These are phyloP conservation scores for Comarum palustre DNA, from an alignment of 306 rosid species.

Conservation along the genomic window DNA sequence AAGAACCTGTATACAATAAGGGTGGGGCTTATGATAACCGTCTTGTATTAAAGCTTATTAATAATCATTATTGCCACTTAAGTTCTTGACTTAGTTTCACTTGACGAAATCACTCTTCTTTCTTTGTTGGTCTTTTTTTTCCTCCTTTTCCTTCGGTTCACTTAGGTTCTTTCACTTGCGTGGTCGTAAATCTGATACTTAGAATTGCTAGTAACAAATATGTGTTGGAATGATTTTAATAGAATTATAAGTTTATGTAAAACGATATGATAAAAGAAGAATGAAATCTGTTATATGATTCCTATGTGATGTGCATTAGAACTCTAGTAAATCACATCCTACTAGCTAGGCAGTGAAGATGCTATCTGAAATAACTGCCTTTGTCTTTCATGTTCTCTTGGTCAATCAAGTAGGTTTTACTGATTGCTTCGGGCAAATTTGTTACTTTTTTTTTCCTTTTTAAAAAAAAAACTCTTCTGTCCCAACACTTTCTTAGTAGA, in stretches of 20 bases:
- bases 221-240: neutral
- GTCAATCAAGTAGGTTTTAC: neutral
- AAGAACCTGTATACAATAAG: slow-evolving; percentile 77
- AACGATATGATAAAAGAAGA: neutral
- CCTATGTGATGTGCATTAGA: neutral
- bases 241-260: neutral
- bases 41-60: neutral
- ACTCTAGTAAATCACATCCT: neutral
- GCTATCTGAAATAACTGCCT: neutral
- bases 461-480: neutral
- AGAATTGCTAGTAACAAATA: neutral
- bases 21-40: slow-evolving; percentile 42
- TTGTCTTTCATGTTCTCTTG: neutral
- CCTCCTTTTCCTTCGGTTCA: neutral
- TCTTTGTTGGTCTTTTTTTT: neutral
- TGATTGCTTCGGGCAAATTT: neutral
- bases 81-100: neutral
- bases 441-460: neutral
- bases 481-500: neutral
- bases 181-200: neutral
- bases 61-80: neutral
- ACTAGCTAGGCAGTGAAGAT: neutral
- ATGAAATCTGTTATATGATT: neutral
- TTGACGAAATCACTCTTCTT: neutral
- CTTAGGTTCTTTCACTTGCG: neutral